Conservation (phyloP, 23 red algal genomes). For the Gracilaria caudata region DNA sequence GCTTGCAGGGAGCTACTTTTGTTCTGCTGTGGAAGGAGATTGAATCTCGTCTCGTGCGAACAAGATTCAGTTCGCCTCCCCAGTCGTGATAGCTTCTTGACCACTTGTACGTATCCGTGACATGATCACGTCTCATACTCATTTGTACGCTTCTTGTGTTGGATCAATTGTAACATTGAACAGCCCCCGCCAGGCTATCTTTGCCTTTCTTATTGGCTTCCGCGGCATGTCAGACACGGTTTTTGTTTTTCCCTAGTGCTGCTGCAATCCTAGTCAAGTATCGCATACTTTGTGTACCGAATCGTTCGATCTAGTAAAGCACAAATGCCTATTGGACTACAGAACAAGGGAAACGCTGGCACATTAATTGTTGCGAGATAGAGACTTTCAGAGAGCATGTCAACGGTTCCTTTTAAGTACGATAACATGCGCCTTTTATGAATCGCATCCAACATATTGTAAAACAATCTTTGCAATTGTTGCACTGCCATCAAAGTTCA, state of each 20-base stretch:
- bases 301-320: neutral
- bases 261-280: neutral
- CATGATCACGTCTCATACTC: constrained; percentile 9
- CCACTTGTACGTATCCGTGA: neutral
- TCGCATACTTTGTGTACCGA: neutral
- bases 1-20: constrained; percentile 61
- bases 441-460: constrained; percentile 15
- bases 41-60: constrained; percentile 40
- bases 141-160: constrained; percentile 17
- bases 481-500: constrained; percentile 31
- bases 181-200: neutral
- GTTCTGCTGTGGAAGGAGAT: constrained; percentile 76
- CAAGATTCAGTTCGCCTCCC: constrained; percentile 12
- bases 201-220: neutral
- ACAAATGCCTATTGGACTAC: neutral
- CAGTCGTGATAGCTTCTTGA: neutral
- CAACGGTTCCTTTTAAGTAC: neutral
- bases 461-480: constrained; percentile 13
- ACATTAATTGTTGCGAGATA: constrained; percentile 1
- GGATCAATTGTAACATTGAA: constrained; percentile 5
- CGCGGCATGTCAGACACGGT: neutral
- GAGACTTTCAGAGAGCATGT: neutral
- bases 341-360: neutral
- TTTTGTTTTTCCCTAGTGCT: neutral
- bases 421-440: neutral